Conservation (phyloP, 805 yeast genomes). For the Cyberlindnera bimundalis region DNA sequence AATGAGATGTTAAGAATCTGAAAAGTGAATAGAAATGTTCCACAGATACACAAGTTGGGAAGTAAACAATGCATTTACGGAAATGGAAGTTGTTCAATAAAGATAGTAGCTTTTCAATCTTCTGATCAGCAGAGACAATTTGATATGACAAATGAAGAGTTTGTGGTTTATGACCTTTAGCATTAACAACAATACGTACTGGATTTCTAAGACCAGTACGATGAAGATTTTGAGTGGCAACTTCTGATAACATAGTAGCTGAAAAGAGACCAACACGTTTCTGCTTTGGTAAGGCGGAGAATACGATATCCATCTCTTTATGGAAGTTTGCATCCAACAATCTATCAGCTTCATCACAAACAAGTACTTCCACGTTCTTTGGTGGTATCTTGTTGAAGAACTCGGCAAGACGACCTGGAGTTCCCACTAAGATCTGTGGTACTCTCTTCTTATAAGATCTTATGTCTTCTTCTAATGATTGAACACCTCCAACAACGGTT, state of each 20-base stretch:
- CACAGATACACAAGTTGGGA: conserved; percentile 87
- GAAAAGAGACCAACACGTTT: conserved; percentile 92
- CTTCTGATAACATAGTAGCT: conserved; percentile 69
- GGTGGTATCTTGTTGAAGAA: conserved; percentile 62
- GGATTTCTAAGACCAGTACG: conserved; percentile 93
- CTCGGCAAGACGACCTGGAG: conserved; percentile 87
- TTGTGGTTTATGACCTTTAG: conserved; percentile 52
- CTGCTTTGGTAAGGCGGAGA: conserved; percentile 77
- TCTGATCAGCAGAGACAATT: conserved; percentile 54
- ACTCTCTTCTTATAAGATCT: conserved; percentile 46
- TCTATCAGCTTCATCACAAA: conserved; percentile 89
- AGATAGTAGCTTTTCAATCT: conserved; percentile 56
- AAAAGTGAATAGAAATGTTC: conserved; percentile 67
- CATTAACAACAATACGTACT: conserved; percentile 75
- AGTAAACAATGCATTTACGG: conserved; percentile 83
- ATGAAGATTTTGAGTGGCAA: conserved; percentile 75
- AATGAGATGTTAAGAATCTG: conserved; percentile 33
- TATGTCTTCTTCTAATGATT: conserved; percentile 67
- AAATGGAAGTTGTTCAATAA: conserved; percentile 52
- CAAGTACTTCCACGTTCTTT: conserved; percentile 62
- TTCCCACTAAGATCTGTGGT: conserved; percentile 82
- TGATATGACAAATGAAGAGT: conserved; percentile 61
- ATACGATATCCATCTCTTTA: conserved; percentile 61
- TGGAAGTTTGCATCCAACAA: conserved; percentile 75
- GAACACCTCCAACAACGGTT: conserved; percentile 59